Percentiles rank a stretch among this genome's conserved stretches.
Evolutionary conservation across 257 asterid species (phyloP).

Genomic region (Linderniella brevidens): DNA sequence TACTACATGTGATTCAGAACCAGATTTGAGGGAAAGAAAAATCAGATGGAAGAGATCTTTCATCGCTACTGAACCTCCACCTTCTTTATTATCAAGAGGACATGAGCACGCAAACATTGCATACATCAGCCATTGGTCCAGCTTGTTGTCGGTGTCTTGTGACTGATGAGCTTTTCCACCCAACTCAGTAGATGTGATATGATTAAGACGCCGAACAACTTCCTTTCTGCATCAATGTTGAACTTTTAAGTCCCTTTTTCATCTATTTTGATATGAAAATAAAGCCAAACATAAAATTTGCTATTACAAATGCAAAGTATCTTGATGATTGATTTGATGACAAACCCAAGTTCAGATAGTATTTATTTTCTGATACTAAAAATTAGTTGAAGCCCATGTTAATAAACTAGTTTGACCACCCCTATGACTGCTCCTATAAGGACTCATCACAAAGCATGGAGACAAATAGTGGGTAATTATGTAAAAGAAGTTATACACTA

Average conservation of each 20-base stretch:
- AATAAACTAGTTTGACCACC: too few species aligned
- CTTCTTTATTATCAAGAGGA: constrained; percentile 75
- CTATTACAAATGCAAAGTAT: constrained; percentile 7
- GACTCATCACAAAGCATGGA: constrained; percentile 9
- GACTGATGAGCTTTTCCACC: constrained; percentile 96
- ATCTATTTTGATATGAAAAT: constrained; percentile 6
- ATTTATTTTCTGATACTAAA: too few species aligned
- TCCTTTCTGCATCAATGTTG: constrained; percentile 52
- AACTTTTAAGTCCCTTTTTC: constrained; percentile 4
- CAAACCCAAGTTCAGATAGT: too few species aligned
- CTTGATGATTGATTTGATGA: constrained; percentile 4
- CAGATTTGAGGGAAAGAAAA: constrained; percentile 87
- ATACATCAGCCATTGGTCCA: constrained; percentile 98
- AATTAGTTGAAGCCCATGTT: too few species aligned
- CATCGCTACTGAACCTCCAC: constrained; percentile 72
- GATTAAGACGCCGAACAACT: constrained; percentile 90
- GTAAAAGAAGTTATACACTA: constrained; percentile 5
- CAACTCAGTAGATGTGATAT: constrained; percentile 80
- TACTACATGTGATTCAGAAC: constrained; percentile 79
- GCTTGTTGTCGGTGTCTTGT: constrained; percentile 88
- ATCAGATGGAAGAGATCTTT: constrained; percentile 93
- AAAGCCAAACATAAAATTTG: constrained; percentile 1
- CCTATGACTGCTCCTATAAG: background rate
- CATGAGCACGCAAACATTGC: constrained; percentile 96
- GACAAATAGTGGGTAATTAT: constrained; percentile 5